Conservation (phyloP, 2,329 filamentous ascomycete genomes). For the Epicoccum sorghinum region DNA sequence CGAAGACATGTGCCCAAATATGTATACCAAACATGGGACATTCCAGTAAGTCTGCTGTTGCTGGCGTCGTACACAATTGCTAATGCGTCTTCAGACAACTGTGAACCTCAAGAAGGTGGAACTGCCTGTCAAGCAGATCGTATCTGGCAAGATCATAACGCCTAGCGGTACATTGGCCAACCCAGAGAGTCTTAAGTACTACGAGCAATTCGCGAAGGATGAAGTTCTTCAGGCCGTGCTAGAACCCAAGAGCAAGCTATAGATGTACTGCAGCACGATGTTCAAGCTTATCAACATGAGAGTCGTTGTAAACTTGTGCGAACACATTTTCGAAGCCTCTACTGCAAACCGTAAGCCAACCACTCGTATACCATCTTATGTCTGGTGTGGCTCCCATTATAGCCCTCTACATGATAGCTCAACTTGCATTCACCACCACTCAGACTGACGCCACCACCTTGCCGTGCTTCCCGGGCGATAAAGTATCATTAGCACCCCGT, state of each 20-base stretch:
- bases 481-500: too few species aligned
- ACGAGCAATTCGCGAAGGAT: conserved; percentile 79
- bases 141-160: conserved; percentile 75
- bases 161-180: conserved; percentile 79
- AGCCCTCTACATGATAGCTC: too few species aligned
- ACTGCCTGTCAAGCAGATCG: conserved; percentile 82
- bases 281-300: too few species aligned
- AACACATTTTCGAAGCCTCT: too few species aligned
- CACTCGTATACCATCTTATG: too few species aligned
- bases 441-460: too few species aligned
- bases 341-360: too few species aligned
- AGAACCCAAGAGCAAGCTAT: conserved; percentile 34
- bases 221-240: conserved; percentile 52
- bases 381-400: too few species aligned
- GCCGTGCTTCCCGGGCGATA: too few species aligned
- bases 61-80: neutral
- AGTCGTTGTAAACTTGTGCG: too few species aligned
- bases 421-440: too few species aligned
- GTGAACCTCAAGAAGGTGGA: conserved; percentile 88
- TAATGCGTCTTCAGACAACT: conserved; percentile 63
- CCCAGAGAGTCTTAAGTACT: conserved; percentile 75
- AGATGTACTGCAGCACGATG: neutral
- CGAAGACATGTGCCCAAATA: conserved; percentile 78
- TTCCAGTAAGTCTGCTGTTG: conserved; percentile 66
- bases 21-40: conserved; percentile 80